phyloP scores from a whole-genome alignment of 805 yeast genomes.

The Torulaspora quercuum region DNA sequence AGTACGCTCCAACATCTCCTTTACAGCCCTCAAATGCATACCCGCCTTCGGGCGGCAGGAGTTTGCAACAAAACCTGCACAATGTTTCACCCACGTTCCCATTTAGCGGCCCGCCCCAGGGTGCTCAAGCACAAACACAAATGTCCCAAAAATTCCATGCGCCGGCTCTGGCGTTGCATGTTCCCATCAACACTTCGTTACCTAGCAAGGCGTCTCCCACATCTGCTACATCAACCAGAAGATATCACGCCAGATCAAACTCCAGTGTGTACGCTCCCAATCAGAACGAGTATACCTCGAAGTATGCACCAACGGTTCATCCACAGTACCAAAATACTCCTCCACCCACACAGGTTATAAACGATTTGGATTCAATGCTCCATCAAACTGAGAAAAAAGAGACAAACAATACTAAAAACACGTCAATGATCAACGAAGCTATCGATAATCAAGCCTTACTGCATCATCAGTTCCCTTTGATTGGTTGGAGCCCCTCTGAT shows the following conservation, averaged over 20 bases:
- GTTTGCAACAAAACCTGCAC: no score
- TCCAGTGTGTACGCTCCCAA: constrained; percentile 36
- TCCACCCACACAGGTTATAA: no score
- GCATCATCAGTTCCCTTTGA: constrained; percentile 69
- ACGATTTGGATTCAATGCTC: no score
- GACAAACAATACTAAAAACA: background rate
- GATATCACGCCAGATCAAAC: constrained; percentile 31
- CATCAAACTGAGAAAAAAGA: no score
- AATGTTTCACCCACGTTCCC: constrained; percentile 6
- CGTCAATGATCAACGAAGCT: constrained; percentile 6
- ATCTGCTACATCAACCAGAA: constrained; percentile 14
- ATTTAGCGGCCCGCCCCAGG: background rate
- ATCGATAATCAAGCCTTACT: constrained; percentile 54
- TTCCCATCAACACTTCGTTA: constrained; percentile 12
- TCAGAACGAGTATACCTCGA: constrained; percentile 31
- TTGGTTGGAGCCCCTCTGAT: constrained; percentile 56
- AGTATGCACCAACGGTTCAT: constrained; percentile 41
- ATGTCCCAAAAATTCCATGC: background rate
- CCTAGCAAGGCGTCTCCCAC: constrained; percentile 12
- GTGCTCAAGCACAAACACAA: constrained; percentile 1
- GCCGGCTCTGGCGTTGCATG: constrained; percentile 2
- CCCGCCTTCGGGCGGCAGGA: constrained; percentile 5
- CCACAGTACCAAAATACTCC: constrained; percentile 26
- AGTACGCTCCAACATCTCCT: constrained; percentile 12
- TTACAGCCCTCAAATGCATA: constrained; percentile 1